phyloP scores from a whole-genome alignment of 257 asterid species.

The Penstemon davidsonii region DNA sequence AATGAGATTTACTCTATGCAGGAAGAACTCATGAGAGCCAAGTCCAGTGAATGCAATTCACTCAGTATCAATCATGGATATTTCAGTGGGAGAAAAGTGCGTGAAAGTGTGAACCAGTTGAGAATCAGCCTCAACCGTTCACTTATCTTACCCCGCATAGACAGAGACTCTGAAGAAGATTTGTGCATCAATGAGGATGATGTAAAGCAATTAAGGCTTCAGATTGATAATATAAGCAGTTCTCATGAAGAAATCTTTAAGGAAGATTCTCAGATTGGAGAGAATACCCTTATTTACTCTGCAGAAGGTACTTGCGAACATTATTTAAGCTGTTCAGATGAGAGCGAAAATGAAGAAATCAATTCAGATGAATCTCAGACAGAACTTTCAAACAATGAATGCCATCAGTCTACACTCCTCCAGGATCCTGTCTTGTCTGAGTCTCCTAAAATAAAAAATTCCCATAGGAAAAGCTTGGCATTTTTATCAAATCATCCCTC shows the following conservation, averaged over 20 bases:
- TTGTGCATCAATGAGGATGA: conserved; percentile 64
- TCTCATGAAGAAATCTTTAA: conserved; percentile 43
- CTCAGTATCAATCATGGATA: conserved; percentile 45
- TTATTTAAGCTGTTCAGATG: conserved; percentile 81
- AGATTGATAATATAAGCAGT: conserved; percentile 53
- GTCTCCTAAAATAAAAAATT: conserved; percentile 72
- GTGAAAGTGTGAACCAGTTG: conserved; percentile 82
- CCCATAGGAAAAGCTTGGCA: conserved; percentile 58
- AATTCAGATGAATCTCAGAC: conserved; percentile 39
- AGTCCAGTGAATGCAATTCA: conserved; percentile 56
- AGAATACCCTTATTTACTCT: conserved; percentile 44
- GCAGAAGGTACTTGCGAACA: conserved; percentile 76
- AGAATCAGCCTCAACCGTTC: conserved; percentile 89
- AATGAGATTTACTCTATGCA: conserved; percentile 35
- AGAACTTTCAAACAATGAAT: conserved; percentile 40
- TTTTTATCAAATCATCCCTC: conserved; percentile 8
- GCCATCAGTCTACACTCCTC: conserved; percentile 43
- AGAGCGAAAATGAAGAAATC: conserved; percentile 71
- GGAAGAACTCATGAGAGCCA: conserved; percentile 95
- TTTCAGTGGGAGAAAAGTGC: conserved; percentile 64
- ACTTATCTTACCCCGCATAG: conserved; percentile 66
- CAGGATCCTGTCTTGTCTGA: conserved; percentile 78
- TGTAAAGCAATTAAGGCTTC: conserved; percentile 65
- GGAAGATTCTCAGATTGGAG: conserved; percentile 48
- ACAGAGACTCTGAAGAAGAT: conserved; percentile 55